Percentiles rank a stretch among this genome's conserved stretches.
phyloP scores from a whole-genome alignment of 495 filamentous ascomycete genomes.

The Lindgomyces ingoldianus region DNA sequence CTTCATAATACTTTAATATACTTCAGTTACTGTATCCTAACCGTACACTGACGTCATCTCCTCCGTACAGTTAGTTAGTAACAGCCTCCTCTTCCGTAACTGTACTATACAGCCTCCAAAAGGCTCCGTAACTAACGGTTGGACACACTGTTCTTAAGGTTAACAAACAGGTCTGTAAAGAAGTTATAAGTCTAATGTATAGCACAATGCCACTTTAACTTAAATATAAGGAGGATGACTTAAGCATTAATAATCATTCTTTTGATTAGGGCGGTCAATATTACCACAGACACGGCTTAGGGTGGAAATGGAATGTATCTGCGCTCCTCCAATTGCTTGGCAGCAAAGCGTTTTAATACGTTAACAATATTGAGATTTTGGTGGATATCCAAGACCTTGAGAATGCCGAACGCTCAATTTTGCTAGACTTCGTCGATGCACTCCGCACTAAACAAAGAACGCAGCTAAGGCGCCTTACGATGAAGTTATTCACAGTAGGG shows the following conservation, averaged over 20 bases:
- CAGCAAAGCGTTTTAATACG: slow-evolving; percentile 14
- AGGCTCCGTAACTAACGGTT: too few species aligned
- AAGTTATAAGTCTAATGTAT: slow-evolving; percentile 17
- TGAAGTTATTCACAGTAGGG: slow-evolving; percentile 17
- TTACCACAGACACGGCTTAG: slow-evolving; percentile 11
- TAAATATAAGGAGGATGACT: slow-evolving; percentile 18
- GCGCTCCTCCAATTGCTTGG: slow-evolving; percentile 11
- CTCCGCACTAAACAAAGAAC: slow-evolving; percentile 14
- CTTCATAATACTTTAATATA: too few species aligned
- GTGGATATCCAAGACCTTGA: slow-evolving; percentile 9
- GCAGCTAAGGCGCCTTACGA: slow-evolving; percentile 7
- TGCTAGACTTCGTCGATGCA: slow-evolving; percentile 15
- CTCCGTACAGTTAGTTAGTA: too few species aligned
- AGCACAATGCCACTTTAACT: slow-evolving; percentile 12
- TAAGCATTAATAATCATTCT: slow-evolving; percentile 17
- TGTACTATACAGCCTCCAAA: too few species aligned
- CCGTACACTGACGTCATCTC: too few species aligned
- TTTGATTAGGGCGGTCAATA: slow-evolving; percentile 9
- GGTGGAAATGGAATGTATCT: slow-evolving; percentile 18
- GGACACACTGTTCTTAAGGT: too few species aligned
- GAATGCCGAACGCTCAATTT: slow-evolving; percentile 13
- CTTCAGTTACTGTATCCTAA: too few species aligned
- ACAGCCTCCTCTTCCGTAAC: too few species aligned
- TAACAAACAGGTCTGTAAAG: slow-evolving; percentile 7
- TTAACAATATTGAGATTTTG: slow-evolving; percentile 23